phyloP scores from a whole-genome alignment of 768 basidiomycete species.

The Dioszegia crocea region DNA sequence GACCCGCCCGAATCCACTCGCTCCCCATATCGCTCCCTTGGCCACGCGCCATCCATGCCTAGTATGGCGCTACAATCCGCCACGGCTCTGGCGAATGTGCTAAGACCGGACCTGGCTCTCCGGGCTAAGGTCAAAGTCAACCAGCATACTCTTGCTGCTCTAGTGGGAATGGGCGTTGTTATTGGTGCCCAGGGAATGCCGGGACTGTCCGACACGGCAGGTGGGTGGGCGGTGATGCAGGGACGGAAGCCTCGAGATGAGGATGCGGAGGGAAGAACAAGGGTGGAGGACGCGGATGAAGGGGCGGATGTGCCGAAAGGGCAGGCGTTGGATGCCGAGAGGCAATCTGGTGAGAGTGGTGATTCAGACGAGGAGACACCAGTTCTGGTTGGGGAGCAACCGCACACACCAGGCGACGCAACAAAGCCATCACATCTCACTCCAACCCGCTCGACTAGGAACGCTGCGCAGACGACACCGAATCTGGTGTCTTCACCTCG shows the following conservation, averaged over 20 bases:
- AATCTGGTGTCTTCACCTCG: background rate
- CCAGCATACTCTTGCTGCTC: conserved; percentile 64
- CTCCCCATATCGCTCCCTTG: conserved; percentile 64
- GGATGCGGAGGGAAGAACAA: conserved; percentile 27
- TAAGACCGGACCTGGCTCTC: background rate
- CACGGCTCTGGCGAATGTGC: conserved; percentile 28
- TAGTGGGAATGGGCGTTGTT: conserved; percentile 80
- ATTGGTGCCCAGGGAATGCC: conserved; percentile 74
- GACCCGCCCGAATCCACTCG: conserved; percentile 67
- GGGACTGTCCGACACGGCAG: conserved; percentile 64
- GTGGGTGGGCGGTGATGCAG: conserved; percentile 82
- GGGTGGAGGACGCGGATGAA: conserved; percentile 53
- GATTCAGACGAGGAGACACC: conserved; percentile 10
- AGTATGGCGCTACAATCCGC: conserved; percentile 43
- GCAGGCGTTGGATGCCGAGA: background rate
- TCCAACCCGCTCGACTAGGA: background rate
- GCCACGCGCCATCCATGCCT: conserved; percentile 53
- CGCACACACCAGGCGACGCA: background rate
- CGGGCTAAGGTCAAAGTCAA: conserved; percentile 60
- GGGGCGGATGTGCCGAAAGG: conserved; percentile 31
- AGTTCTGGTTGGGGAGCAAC: too few species aligned
- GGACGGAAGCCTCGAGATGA: conserved; percentile 56
- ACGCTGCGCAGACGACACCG: conserved; percentile 1
- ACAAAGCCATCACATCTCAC: background rate
- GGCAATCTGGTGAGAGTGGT: background rate